Percentiles rank a stretch among this genome's conserved stretches.
Conservation (phyloP, 257 asterid genomes). For the Solanum pimpinellifolium region DNA sequence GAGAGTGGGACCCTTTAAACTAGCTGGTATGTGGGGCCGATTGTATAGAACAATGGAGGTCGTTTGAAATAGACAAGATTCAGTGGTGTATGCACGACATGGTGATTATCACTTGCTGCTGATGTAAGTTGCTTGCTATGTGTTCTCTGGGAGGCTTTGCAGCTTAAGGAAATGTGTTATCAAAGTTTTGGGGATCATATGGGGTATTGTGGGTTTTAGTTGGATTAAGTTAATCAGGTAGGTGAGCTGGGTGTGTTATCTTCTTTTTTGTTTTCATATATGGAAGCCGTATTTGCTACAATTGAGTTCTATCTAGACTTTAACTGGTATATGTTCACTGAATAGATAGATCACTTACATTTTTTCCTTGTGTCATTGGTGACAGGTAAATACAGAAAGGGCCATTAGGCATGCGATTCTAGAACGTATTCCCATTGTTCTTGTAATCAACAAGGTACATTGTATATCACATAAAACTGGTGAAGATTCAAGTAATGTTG, state of each 20-base stretch:
- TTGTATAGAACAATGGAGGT: neutral
- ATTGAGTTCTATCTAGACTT: neutral
- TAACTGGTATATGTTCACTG: neutral
- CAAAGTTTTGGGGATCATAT: neutral
- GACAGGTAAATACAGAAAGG: conserved; percentile 86
- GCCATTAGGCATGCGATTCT: conserved; percentile 89
- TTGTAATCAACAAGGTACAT: conserved; percentile 78
- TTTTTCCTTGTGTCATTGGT: neutral
- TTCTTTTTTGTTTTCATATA: neutral
- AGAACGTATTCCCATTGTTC: conserved; percentile 78
- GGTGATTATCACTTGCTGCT: neutral
- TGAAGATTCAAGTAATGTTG: neutral
- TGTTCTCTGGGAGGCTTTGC: neutral
- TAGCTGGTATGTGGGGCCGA: neutral
- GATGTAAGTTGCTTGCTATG: neutral
- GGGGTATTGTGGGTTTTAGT: neutral
- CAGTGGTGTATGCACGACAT: neutral
- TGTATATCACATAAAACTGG: neutral
- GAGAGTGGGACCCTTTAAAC: neutral
- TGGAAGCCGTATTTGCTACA: neutral
- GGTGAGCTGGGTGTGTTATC: neutral
- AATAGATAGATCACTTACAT: neutral
- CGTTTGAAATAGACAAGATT: neutral
- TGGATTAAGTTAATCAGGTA: neutral
- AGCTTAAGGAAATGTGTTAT: neutral